Conservation (phyloP, 2,329 filamentous ascomycete genomes). For the Metarhizium guizhouense region DNA sequence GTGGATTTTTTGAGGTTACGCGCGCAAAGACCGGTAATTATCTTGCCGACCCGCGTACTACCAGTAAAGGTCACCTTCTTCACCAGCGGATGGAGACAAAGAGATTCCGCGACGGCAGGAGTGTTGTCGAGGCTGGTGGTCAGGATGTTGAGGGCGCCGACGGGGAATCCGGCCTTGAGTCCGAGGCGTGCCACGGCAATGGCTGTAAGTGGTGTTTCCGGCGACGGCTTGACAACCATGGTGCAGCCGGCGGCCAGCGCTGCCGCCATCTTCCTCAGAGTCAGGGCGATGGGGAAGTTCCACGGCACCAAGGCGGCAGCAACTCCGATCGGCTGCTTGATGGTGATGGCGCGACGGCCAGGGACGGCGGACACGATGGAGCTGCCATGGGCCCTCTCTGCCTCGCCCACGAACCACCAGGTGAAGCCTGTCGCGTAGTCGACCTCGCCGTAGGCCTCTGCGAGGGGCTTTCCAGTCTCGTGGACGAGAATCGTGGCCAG, state of each 20-base stretch:
- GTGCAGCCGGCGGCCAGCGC: slow-evolving; percentile 66
- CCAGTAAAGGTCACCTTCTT: slow-evolving; percentile 72
- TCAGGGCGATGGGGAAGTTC: slow-evolving; percentile 53
- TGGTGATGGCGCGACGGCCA: slow-evolving; percentile 56
- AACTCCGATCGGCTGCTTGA: slow-evolving; percentile 44
- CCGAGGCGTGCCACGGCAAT: slow-evolving; percentile 61
- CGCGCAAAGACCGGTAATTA: slow-evolving; percentile 48
- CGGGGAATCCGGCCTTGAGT: slow-evolving; percentile 63
- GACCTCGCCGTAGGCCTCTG: slow-evolving; percentile 44
- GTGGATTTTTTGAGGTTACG: slow-evolving; percentile 57
- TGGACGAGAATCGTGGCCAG: slow-evolving; percentile 29
- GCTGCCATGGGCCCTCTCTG: slow-evolving; percentile 44
- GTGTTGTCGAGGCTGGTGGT: slow-evolving; percentile 36
- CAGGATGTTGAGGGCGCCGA: slow-evolving; percentile 54
- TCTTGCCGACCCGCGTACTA: slow-evolving; percentile 58
- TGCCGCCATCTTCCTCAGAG: slow-evolving; percentile 36
- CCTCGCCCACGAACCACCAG: slow-evolving; percentile 48
- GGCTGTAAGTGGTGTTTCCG: slow-evolving; percentile 65
- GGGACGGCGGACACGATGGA: slow-evolving; percentile 51
- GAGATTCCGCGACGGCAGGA: slow-evolving; percentile 33
- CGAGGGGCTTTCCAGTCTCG: slow-evolving; percentile 49
- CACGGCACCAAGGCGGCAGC: slow-evolving; percentile 29
- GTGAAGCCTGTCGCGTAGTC: slow-evolving; percentile 45
- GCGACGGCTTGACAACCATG: slow-evolving; percentile 65
- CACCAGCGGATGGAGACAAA: slow-evolving; percentile 35